A percentile compares a stretch with the other conserved stretches of the same genome.
These are phyloP conservation scores for Teratosphaeria zuluensis DNA, from an alignment of 2,329 filamentous ascomycete species.

Conservation along the genomic window DNA sequence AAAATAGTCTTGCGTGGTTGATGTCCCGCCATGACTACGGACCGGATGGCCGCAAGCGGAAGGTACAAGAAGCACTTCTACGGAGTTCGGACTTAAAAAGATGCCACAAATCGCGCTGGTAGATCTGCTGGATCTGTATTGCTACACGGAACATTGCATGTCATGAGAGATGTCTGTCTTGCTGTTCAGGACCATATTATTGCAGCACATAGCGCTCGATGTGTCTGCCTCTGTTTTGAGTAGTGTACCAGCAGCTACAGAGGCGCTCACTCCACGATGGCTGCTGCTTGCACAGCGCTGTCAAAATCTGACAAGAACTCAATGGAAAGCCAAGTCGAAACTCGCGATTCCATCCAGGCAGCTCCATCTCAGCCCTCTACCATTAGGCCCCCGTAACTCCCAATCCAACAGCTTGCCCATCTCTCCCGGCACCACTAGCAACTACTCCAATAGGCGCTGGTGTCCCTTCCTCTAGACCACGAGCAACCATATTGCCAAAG, in stretches of 20 bases:
- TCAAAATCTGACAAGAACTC: neutral
- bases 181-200: too few species aligned
- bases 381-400: neutral
- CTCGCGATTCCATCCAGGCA: neutral
- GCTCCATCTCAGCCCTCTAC: neutral
- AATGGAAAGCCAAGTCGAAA: neutral
- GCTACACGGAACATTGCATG: too few species aligned
- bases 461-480: slow-evolving; percentile 29
- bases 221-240: too few species aligned
- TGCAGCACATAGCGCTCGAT: too few species aligned
- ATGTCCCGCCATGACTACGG: neutral
- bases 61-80: neutral
- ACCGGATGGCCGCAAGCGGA: neutral
- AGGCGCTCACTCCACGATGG: too few species aligned
- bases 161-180: too few species aligned
- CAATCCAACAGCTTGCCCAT: neutral
- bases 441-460: neutral
- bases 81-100: neutral
- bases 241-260: too few species aligned
- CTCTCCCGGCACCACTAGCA: neutral
- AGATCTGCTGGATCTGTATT: too few species aligned
- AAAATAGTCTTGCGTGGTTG: neutral
- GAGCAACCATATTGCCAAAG: slow-evolving; percentile 72
- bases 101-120: too few species aligned
- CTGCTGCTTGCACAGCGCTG: neutral